Base-by-base conservation (phyloP, 768 basidiomycete genomes). In the Boletus coccyginus region DNA sequence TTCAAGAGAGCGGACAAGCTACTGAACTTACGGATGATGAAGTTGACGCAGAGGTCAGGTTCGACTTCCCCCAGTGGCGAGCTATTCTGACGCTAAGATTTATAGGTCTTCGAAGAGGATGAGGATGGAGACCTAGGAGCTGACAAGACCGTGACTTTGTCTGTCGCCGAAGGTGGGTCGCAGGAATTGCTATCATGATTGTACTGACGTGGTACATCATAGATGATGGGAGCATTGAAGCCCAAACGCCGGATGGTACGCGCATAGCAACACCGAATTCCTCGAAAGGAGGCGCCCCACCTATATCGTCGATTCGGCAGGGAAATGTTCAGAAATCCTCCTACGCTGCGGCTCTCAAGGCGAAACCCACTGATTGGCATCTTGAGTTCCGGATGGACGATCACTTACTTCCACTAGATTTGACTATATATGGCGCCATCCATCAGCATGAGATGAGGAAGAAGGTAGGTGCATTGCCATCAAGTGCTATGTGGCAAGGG, bases 211-310 rank as follows among this genome's bases (percentile, higher is more conserved):
- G n/a, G 51, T 38, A 3, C 32, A 17, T 44, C 24, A 11, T 55
- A 90, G 94, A 96, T 72, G 95, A 94, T 9, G 87, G 89, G n/a
- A 92, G 89, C 69, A 82, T 98, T 10, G 93, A 94, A 67, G 97
- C 95, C 2, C 92, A 97, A 69, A 98, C 97, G 0, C 95, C 97
- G 4, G 94, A 98, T 61, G 97, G 97, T 1, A 98, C 95, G 0
- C 84, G 94, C 16, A 86, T 99, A 32, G 85, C 91, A 3, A 98
- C 97, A 5, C 96, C 97, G 1, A 88, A 79, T 52, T 81, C 83
- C 2, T 62, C 70, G 3, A 81, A 77, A 64, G 78, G 81, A 63
- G 77, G 80, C 29, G 73, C 66, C 19, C 67, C 70, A 13, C 56
- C 74, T 70, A 67, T 48, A 74, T 33, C 70, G 50, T 62, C 70